Evolutionary conservation across 2,329 filamentous ascomycete species (phyloP), one percentile per base, ranked within the genome.

Genomic region (Nemania sp.): DNA sequence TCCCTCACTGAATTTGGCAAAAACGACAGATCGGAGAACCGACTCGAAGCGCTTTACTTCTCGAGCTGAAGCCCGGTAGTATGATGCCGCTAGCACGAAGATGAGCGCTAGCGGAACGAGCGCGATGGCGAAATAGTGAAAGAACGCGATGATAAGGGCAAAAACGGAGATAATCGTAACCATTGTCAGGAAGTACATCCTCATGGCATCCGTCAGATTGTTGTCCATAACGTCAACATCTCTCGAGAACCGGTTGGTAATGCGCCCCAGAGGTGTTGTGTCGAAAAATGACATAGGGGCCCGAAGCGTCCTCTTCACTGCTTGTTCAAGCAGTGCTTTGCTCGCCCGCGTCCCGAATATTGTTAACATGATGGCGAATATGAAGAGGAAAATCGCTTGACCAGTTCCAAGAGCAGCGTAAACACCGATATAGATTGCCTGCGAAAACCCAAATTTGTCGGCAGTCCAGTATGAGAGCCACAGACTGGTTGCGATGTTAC

Each of bases 211-310:
- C 0, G 90, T 90, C 45, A 97, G 78, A 59, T 88, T 91, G 74
- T 97, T 97, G 77, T 98, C 95, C 92, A 98, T 96, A 58, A 95
- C 91, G 71, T 97, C 92, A 42, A 98, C 90, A 71, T 99, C 95
- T 68, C 94, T 90, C 34, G 92, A 96, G 77, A 98, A 98, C 15
- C 95, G 90, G 74, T 98, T 98, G 20, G 92, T 97, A 74, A 98
- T 97, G 39, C 94, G 89, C 18, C 95, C 95, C 1, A 98, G 83
- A 0, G 95, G 95, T 0, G 95, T 98, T 0, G 95, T 98, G 70
- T 99, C 95, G 77, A 98, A 98, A 78, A 98, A 98, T 4, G 90
- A 90, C 92, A 89, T 88, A n/a, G 86, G 86, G 2, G 86, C 86
- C 25, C 86, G 81, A n/a, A 89, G 77, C 0, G 95, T 91, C 15